A percentile compares a stretch with the other conserved stretches of the same genome.
Conservation (phyloP, 805 yeast species). For the Metschnikowia cerradonensis region DNA sequence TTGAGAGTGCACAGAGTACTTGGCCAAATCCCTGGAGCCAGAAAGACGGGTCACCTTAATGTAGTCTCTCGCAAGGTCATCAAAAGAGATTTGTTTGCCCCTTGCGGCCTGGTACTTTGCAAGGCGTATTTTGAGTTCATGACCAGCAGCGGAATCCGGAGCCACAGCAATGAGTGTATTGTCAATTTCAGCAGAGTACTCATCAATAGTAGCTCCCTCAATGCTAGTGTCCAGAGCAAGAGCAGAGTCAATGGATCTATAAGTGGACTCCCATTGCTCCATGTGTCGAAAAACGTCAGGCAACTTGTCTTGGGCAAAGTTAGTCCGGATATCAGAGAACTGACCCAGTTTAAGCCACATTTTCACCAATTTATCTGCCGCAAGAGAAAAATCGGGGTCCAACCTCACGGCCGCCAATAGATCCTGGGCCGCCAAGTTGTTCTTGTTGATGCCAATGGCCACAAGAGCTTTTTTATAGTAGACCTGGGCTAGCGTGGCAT, state of each 20-base stretch:
- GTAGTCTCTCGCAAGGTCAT: constrained; percentile 19
- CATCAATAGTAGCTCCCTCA: not conserved
- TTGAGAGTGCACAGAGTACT: constrained; percentile 26
- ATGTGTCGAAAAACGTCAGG: constrained; percentile 15
- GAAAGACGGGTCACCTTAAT: constrained; percentile 24
- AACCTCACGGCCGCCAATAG: constrained; percentile 45
- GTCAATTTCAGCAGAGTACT: not conserved
- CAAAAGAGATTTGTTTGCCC: not conserved
- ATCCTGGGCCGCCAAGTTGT: constrained; percentile 48
- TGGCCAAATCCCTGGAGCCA: constrained; percentile 23
- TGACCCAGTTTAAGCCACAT: constrained; percentile 52
- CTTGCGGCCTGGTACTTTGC: constrained; percentile 3
- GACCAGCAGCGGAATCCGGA: constrained; percentile 39
- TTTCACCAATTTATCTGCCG: constrained; percentile 47
- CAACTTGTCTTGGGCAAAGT: constrained; percentile 11
- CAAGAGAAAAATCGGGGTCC: constrained; percentile 41
- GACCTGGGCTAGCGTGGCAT: constrained; percentile 31
- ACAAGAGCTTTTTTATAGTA: constrained; percentile 60
- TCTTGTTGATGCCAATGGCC: constrained; percentile 54
- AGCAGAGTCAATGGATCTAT: constrained; percentile 10
- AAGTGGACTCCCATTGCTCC: constrained; percentile 16
- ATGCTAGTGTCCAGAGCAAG: constrained; percentile 8
- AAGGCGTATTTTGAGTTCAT: constrained; percentile 31
- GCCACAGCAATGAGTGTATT: constrained; percentile 27
- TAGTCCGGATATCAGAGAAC: constrained; percentile 27